A percentile compares a stretch with the other conserved stretches of the same genome.
Evolutionary conservation across 257 asterid genomes (phyloP).

Genomic region (Nyctanthes arbortristis): DNA sequence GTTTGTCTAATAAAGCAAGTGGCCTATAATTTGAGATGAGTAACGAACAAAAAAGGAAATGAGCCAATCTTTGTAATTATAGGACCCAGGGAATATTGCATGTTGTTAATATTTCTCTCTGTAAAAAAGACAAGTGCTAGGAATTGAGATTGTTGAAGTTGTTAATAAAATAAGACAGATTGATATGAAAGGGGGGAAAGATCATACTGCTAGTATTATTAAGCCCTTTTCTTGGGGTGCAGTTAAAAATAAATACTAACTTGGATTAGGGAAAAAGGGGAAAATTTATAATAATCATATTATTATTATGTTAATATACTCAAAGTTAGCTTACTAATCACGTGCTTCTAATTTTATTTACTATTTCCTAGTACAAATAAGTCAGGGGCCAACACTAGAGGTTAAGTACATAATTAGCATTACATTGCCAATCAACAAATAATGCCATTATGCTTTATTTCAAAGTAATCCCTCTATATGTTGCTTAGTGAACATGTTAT

Average conservation of each 20-base stretch:
- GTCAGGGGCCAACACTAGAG: slow-evolving; percentile 21
- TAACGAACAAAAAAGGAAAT: too few relatives aligned
- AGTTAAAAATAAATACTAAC: neutral
- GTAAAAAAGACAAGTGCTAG: too few relatives aligned
- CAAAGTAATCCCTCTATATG: neutral
- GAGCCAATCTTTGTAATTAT: too few relatives aligned
- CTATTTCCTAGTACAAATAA: slow-evolving; percentile 13
- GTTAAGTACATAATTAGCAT: slow-evolving; percentile 11
- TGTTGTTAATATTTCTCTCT: too few relatives aligned
- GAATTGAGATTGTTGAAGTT: too few relatives aligned
- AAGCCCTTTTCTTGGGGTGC: too few relatives aligned
- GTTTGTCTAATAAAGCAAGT: too few relatives aligned
- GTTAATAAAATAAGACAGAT: too few relatives aligned
- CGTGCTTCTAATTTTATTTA: slow-evolving; percentile 13
- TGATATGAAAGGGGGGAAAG: too few relatives aligned
- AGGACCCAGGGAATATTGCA: too few relatives aligned
- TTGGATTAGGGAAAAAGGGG: neutral
- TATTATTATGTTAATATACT: neutral
- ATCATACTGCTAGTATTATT: too few relatives aligned
- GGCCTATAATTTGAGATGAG: too few relatives aligned
- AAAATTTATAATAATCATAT: neutral
- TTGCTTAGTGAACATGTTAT: neutral
- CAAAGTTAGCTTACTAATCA: slow-evolving; percentile 14
- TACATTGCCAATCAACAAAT: slow-evolving; percentile 21
- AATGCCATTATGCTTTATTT: slow-evolving; percentile 15